Evolutionary conservation across 2,329 filamentous ascomycete genomes (phyloP), one percentile per base, ranked within the genome.

Genomic region (Aspergillus versicolor): DNA sequence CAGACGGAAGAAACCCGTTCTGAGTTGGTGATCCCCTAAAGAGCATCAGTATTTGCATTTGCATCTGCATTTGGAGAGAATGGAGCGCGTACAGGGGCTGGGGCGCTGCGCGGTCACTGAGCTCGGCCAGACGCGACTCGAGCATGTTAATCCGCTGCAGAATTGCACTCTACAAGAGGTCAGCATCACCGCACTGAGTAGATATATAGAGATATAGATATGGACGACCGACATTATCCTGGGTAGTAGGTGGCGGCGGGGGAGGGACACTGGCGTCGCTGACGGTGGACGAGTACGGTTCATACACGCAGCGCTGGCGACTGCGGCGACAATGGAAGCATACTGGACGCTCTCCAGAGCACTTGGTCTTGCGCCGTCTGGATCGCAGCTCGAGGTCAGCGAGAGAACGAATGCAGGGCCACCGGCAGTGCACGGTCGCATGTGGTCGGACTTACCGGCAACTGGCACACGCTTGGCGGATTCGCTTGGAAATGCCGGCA

Each of bases 391-490:
- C 22, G n/a, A 4, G 4, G 34, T 48, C 27, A 24, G 22, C 15
- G 8, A 21, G 15, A 2, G 32, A 40, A 47, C 24, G 11, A 3
- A 12, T n/a, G 11, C 11, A 5, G 6, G 22, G 3, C 11, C 21
- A 13, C 9, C 1, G 27, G 4, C 27, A 30, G 9, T 12, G 17
- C 6, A 41, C 12, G 19, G 41, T n/a, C 17, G 32, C 8, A 41
- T 48, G 22, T 8, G 12, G 22, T 1, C 2, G 27, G n/a, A 58
- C 60, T 7, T 60, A 70, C 67, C 67, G 61, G 60, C 67, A 70
- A 40, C 63, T 68, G 13, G 64, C 64, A 45, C 67, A 70, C 6
- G 67, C 67, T 46, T 68, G 67, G 22, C 67, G 65, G 22, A 68
- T 67, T n/a, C 67, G 65, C 61, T 65, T 68, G 42, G 62, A 57